Conservation (phyloP, 2,329 filamentous ascomycete genomes). For the Sporothrix dimorphospora region DNA sequence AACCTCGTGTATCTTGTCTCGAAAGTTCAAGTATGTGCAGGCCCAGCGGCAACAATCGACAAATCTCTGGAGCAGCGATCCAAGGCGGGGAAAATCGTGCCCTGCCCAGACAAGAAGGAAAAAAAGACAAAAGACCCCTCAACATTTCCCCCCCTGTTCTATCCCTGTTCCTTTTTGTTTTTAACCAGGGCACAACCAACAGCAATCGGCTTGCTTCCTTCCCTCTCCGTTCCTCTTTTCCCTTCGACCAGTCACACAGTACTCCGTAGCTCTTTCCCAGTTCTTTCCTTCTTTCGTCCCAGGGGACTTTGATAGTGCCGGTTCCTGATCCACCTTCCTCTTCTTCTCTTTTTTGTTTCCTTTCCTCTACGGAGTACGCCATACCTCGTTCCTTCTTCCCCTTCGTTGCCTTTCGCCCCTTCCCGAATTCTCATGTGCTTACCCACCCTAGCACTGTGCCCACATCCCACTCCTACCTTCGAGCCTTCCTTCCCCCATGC, state of each 20-base stretch:
- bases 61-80: conserved; percentile 2
- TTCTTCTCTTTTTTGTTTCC: neutral
- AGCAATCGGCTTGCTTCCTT: neutral
- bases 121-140: neutral
- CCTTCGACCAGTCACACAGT: neutral
- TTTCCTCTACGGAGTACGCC: too few species aligned
- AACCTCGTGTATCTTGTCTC: neutral
- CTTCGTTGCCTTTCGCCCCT: neutral
- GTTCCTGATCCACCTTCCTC: neutral
- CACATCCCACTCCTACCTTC: neutral
- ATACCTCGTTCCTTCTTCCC: neutral
- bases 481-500: neutral
- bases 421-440: conserved; percentile 11
- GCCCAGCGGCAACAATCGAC: neutral
- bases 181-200: neutral
- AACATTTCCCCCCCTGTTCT: neutral
- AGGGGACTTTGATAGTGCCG: neutral
- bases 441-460: neutral
- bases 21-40: neutral
- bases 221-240: neutral
- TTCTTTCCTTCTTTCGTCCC: neutral
- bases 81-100: neutral
- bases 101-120: neutral
- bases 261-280: neutral
- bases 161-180: conserved; percentile 11